phyloP scores from a whole-genome alignment of 352 stramenopile genomes.

The Hyphochytrium catenoides region DNA sequence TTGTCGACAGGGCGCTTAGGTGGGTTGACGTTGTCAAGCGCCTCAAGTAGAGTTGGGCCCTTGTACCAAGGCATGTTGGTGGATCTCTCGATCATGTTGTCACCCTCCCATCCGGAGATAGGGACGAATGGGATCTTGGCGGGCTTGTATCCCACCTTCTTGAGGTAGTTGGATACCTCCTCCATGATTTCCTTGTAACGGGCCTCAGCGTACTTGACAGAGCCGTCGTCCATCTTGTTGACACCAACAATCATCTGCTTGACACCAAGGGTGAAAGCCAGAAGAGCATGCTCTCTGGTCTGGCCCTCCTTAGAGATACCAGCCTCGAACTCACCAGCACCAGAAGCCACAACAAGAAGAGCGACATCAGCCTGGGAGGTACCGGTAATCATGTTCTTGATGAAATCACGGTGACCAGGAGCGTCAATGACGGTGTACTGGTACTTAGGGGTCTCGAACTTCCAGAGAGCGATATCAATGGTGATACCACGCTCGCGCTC shows the following conservation, averaged over 20 bases:
- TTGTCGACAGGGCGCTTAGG: slow-evolving; percentile 79
- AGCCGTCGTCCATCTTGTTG: slow-evolving; percentile 97
- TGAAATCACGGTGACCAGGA: slow-evolving; percentile 92
- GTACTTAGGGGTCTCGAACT: slow-evolving; percentile 91
- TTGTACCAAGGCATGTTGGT: slow-evolving; percentile 92
- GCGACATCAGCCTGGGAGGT: slow-evolving; percentile 93
- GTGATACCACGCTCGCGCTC: slow-evolving; percentile 93
- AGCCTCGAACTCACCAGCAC: slow-evolving; percentile 73
- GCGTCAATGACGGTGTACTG: slow-evolving; percentile 95
- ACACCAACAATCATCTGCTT: slow-evolving; percentile 93
- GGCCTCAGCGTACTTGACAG: slow-evolving; percentile 71
- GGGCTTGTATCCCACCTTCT: slow-evolving; percentile 89
- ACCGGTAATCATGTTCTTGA: slow-evolving; percentile 99
- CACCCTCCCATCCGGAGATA: slow-evolving; percentile 84
- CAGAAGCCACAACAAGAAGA: slow-evolving; percentile 80
- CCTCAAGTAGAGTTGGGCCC: slow-evolving; percentile 64
- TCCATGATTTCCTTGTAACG: slow-evolving; percentile 84
- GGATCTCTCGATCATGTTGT: slow-evolving; percentile 91
- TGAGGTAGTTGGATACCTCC: slow-evolving; percentile 72
- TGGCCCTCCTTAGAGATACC: slow-evolving; percentile 86
- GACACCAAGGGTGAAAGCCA: slow-evolving; percentile 89
- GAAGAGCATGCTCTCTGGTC: slow-evolving; percentile 80
- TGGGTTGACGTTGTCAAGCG: slow-evolving; percentile 66
- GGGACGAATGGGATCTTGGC: slow-evolving; percentile 85
- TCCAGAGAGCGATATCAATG: slow-evolving; percentile 92